These are phyloP conservation scores for Fusarium dimerum DNA, from an alignment of 2,329 filamentous ascomycete genomes.

Conservation along the genomic window DNA sequence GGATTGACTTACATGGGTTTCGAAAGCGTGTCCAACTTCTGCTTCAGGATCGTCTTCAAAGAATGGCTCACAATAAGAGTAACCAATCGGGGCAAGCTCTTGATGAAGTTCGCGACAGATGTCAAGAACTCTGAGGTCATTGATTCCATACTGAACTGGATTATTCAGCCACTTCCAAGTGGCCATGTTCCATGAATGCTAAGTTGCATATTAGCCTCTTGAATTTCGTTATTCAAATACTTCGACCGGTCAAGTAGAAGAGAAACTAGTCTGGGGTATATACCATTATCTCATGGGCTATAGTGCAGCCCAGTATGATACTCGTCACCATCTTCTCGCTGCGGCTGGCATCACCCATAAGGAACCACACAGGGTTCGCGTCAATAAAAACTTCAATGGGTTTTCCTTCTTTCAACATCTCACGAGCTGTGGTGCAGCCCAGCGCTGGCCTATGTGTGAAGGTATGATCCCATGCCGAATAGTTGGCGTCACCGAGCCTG, in stretches of 20 bases:
- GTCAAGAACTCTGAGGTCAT: not conserved
- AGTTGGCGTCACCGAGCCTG: not conserved
- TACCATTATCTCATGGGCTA: slow-evolving; percentile 33
- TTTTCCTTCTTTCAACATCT: not conserved
- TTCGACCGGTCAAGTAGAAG: too few species aligned
- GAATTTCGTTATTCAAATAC: not conserved
- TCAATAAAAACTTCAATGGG: slow-evolving; percentile 10
- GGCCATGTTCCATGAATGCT: slow-evolving; percentile 21
- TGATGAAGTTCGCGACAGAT: slow-evolving; percentile 11
- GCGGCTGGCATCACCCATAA: slow-evolving; percentile 22
- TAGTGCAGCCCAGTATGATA: slow-evolving; percentile 18
- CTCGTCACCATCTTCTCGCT: slow-evolving; percentile 29
- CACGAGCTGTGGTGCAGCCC: not conserved
- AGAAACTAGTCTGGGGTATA: slow-evolving; percentile 3
- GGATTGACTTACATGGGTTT: slow-evolving; percentile 14
- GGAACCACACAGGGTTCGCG: slow-evolving; percentile 26
- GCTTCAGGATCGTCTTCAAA: slow-evolving; percentile 24
- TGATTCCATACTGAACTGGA: slow-evolving; percentile 17
- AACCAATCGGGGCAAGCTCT: slow-evolving; percentile 2
- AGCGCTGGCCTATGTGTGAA: not conserved
- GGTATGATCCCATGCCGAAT: not conserved
- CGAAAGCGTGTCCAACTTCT: slow-evolving; percentile 29
- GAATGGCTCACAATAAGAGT: slow-evolving; percentile 16
- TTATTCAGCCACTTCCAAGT: slow-evolving; percentile 17
- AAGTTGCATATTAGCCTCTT: not conserved